Percentiles rank a stretch among this genome's conserved stretches.
Conservation (phyloP, 2,329 filamentous ascomycete genomes). For the Penicillium psychrosexuale region DNA sequence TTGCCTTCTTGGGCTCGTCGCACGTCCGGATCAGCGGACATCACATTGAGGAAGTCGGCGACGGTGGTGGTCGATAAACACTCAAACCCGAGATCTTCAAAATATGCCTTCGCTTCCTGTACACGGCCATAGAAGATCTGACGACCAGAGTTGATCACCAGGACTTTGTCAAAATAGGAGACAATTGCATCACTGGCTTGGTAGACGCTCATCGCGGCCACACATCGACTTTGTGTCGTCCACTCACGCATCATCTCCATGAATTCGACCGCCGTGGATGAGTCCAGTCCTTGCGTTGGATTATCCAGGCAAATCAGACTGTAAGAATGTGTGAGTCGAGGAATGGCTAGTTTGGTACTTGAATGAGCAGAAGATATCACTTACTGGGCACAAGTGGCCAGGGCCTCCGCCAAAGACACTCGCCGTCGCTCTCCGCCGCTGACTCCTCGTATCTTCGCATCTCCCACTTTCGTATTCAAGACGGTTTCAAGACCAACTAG, state of each 20-base stretch:
- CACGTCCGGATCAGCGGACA: not conserved
- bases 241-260: not conserved
- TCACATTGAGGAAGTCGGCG: not conserved
- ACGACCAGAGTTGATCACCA: not conserved
- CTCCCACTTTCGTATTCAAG: not conserved
- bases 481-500: not conserved
- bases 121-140: not conserved
- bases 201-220: not conserved
- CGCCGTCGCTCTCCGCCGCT: not conserved
- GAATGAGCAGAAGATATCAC: not conserved
- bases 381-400: not conserved
- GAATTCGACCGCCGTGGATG: not conserved
- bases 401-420: not conserved
- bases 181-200: not conserved
- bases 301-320: not conserved
- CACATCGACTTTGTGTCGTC: not conserved
- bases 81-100: not conserved
- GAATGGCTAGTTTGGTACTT: not conserved
- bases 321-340: not conserved
- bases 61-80: not conserved
- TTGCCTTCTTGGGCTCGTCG: not conserved
- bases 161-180: not conserved
- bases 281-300: not conserved
- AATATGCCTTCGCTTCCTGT: not conserved
- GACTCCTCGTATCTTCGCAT: not conserved